Evolutionary conservation across 2,329 filamentous ascomycete genomes (phyloP), one percentile per base, ranked within the genome.

Genomic region (Myriangium duriaei): DNA sequence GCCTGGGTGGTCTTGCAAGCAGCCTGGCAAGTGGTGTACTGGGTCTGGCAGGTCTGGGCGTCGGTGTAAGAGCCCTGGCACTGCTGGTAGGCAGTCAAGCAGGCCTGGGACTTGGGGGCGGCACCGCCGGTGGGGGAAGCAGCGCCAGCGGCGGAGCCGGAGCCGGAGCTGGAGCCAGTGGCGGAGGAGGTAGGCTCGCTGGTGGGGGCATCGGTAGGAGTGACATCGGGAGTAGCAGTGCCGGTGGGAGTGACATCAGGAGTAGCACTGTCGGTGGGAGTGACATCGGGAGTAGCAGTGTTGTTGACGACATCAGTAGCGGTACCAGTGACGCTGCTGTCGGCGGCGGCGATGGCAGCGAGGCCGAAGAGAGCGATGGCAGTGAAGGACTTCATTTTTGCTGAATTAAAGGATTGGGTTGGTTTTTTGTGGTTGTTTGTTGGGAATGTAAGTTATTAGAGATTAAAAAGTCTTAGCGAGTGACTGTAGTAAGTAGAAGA

Each of bases 341-440:
- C 21, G n/a, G 21, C 21, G 21, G n/a, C 7, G 21, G n/a, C 21
- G 21, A n/a, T 26, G 21, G 21, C 21, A 24, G 32, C 42, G 11
- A 38, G 26, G 37, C 40, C 42, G 32, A 40, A 31, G n/a, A n/a
- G n/a, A n/a, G n/a, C n/a, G 37, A 37, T 28, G 36, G 35, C 35
- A 17, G 30, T 19, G 36, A 39, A 32, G 36, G 36, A 39, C 30
- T 39, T 16, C 36, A 39, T 39, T 39, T 39, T 39, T 16, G 21
- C 21, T 26, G 21, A 26, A 26, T 26, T 26, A 26, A n/a, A n/a
- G 21, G 21, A n/a, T 26, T 26, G 7, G 21, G 21, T 26, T 26
- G n/a, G n/a, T n/a, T n/a, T n/a, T n/a, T n/a, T n/a, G n/a, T 26
- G 7, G 21, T 26, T 26, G 21, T 26, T 26, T 7, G 7, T 26